Conservation (phyloP, 2,329 filamentous ascomycete species). For the Aspergillus unguis region DNA sequence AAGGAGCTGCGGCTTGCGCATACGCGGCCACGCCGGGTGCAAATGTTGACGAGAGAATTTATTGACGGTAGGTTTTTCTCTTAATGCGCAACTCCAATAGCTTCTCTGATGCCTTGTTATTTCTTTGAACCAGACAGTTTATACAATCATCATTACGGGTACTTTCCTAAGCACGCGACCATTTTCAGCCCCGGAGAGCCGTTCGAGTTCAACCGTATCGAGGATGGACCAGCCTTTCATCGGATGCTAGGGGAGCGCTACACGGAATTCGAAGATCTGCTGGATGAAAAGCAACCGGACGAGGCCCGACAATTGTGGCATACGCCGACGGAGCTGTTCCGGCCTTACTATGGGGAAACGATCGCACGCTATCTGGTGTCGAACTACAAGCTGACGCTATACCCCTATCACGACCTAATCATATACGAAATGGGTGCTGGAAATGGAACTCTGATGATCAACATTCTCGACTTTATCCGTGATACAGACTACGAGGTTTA, state of each 20-base stretch:
- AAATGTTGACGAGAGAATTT: constrained; percentile 97
- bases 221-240: constrained; percentile 84
- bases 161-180: constrained; percentile 93
- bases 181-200: constrained; percentile 92
- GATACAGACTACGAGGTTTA: constrained; percentile 88
- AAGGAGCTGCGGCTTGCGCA: constrained; percentile 67
- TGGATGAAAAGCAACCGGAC: constrained; percentile 70
- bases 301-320: constrained; percentile 93
- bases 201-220: constrained; percentile 78
- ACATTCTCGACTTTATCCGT: constrained; percentile 94
- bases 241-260: constrained; percentile 73
- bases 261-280: constrained; percentile 80
- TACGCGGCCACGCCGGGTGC: constrained; percentile 79
- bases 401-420: constrained; percentile 93
- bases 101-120: background rate
- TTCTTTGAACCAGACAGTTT: constrained; percentile 65
- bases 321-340: constrained; percentile 94
- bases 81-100: background rate
- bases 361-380: constrained; percentile 93
- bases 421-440: constrained; percentile 99
- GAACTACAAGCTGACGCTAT: constrained; percentile 92
- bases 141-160: constrained; percentile 92
- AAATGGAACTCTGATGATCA: constrained; percentile 95
- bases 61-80: constrained; percentile 69
- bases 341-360: constrained; percentile 93